Conservation (phyloP, 345 rosid genomes). For the Eucalyptus coolabah region DNA sequence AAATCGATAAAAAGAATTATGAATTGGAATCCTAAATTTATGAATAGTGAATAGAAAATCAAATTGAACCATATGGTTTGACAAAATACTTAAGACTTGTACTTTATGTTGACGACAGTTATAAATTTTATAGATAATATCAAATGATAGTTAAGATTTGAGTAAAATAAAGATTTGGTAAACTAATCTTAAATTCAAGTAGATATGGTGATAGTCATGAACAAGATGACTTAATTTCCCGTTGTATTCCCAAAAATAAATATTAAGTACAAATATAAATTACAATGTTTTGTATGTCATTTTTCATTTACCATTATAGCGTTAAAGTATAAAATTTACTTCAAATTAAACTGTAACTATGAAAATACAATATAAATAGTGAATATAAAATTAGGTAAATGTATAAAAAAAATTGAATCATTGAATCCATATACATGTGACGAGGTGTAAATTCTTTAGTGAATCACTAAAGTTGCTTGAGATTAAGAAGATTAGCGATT, state of each 20-base stretch:
- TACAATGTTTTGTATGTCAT: background rate
- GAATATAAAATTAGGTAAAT: background rate
- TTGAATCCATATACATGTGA: background rate
- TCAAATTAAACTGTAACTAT: background rate
- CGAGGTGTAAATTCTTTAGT: too few relatives aligned
- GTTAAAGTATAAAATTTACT: background rate
- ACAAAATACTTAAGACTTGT: too few relatives aligned
- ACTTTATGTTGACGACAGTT: background rate
- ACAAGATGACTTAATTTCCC: background rate
- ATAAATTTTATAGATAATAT: background rate
- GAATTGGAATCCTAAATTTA: too few relatives aligned
- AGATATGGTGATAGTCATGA: background rate
- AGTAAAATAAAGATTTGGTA: background rate
- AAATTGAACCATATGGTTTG: too few relatives aligned
- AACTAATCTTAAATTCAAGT: background rate
- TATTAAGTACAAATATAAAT: background rate
- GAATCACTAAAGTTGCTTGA: too few relatives aligned
- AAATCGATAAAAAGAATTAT: accelerated
- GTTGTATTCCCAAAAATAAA: background rate
- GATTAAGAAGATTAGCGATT: too few relatives aligned
- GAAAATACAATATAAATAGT: background rate
- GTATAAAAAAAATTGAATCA: background rate
- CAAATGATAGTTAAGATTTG: background rate
- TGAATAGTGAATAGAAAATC: too few relatives aligned
- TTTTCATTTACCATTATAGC: background rate